Conservation (phyloP, 495 filamentous ascomycete genomes). For the Annulohypoxylon bovei region DNA sequence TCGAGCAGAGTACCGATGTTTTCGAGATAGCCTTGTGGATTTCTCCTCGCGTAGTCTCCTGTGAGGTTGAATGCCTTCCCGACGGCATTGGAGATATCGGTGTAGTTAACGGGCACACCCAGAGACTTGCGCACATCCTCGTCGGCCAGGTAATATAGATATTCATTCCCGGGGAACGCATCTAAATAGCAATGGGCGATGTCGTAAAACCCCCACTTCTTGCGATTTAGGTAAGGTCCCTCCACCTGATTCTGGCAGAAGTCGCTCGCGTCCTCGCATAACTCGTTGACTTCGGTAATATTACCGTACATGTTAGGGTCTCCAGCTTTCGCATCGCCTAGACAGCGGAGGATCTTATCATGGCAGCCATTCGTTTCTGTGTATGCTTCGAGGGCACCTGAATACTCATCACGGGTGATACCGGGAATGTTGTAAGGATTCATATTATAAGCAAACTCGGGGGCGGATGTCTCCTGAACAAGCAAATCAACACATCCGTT, state of each 20-base stretch:
- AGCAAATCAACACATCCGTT: slow-evolving; percentile 80
- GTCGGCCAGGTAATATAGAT: slow-evolving; percentile 67
- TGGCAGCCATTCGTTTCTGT: slow-evolving; percentile 53
- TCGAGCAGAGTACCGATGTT: slow-evolving; percentile 61
- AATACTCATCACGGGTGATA: slow-evolving; percentile 58
- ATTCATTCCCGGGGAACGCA: slow-evolving; percentile 70
- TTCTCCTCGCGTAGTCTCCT: slow-evolving; percentile 60
- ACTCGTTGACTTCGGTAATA: slow-evolving; percentile 57
- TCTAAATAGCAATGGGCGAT: slow-evolving; percentile 60
- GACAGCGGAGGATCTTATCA: slow-evolving; percentile 59
- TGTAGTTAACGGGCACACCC: slow-evolving; percentile 73
- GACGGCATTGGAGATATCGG: slow-evolving; percentile 61
- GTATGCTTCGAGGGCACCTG: slow-evolving; percentile 48
- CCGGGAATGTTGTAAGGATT: slow-evolving; percentile 74
- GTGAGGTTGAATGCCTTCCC: slow-evolving; percentile 61
- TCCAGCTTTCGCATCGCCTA: no score
- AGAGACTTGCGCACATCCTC: slow-evolving; percentile 67
- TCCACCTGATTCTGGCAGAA: slow-evolving; percentile 58
- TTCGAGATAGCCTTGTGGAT: slow-evolving; percentile 53
- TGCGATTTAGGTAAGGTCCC: slow-evolving; percentile 50
- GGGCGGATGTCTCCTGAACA: slow-evolving; percentile 69
- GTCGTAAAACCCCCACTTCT: slow-evolving; percentile 63
- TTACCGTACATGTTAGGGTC: slow-evolving; percentile 59
- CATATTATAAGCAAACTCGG: slow-evolving; percentile 71
- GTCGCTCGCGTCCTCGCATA: slow-evolving; percentile 48